phyloP scores from a whole-genome alignment of 495 filamentous ascomycete genomes.

The Lepraria neglecta region DNA sequence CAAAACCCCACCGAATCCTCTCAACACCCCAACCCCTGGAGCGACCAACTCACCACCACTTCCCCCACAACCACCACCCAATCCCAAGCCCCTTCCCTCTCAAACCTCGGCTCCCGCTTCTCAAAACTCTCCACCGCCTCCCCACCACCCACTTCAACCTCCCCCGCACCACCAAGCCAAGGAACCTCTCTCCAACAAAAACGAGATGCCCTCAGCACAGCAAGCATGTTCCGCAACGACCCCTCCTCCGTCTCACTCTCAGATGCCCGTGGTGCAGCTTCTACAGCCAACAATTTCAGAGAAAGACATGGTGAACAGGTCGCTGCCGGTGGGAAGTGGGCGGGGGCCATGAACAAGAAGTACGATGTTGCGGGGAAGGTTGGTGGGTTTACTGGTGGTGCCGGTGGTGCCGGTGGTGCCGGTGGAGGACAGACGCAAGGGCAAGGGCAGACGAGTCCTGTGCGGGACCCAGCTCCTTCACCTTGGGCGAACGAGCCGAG shows the following conservation, averaged over 20 bases:
- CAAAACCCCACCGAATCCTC: neutral
- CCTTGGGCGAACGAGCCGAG: slow-evolving; percentile 20
- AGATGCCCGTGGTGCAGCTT: slow-evolving; percentile 49
- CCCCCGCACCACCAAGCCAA: slow-evolving; percentile 30
- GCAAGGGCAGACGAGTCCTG: neutral
- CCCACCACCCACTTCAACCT: slow-evolving; percentile 27
- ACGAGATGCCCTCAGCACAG: slow-evolving; percentile 54
- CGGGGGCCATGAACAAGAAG: slow-evolving; percentile 50
- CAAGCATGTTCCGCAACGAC: slow-evolving; percentile 47
- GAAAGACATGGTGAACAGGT: slow-evolving; percentile 68
- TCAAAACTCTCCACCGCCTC: slow-evolving; percentile 46
- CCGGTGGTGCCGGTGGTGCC: neutral
- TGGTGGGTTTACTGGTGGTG: slow-evolving; percentile 13
- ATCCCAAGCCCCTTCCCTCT: slow-evolving; percentile 13
- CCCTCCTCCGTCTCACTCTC: slow-evolving; percentile 52
- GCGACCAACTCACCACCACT: slow-evolving; percentile 19
- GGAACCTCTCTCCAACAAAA: slow-evolving; percentile 56
- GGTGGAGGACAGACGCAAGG: too few relatives aligned
- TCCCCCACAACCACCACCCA: slow-evolving; percentile 19
- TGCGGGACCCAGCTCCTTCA: slow-evolving; percentile 6
- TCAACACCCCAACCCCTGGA: slow-evolving; percentile 19
- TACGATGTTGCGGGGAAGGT: slow-evolving; percentile 31
- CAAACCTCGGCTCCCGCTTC: slow-evolving; percentile 65
- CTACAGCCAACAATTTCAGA: slow-evolving; percentile 65
- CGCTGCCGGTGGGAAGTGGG: slow-evolving; percentile 55